These are phyloP conservation scores for Sicyos baderoa DNA, from an alignment of 306 rosid species.

Conservation along the genomic window DNA sequence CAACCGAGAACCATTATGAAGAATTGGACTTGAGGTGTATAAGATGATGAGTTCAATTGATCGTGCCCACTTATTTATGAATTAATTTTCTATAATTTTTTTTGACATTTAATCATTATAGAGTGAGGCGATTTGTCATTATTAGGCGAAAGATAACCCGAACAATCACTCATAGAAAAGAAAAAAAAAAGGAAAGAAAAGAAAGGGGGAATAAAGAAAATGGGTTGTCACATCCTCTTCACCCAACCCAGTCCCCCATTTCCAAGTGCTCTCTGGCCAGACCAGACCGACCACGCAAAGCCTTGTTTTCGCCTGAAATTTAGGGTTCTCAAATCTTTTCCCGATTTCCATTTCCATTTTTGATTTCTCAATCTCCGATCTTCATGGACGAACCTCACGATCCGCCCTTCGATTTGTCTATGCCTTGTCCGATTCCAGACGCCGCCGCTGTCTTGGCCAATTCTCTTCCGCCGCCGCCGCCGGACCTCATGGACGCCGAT, in stretches of 20 bases:
- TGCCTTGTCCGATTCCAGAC: background rate
- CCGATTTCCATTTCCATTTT: background rate
- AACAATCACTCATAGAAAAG: too few relatives aligned
- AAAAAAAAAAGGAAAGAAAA: too few relatives aligned
- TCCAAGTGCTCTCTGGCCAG: constrained; percentile 37
- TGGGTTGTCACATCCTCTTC: constrained; percentile 37
- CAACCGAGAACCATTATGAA: too few relatives aligned
- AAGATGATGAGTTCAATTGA: too few relatives aligned
- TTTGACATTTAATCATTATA: too few relatives aligned
- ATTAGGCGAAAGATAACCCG: too few relatives aligned
- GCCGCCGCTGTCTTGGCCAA: background rate
- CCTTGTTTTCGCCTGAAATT: constrained; percentile 21
- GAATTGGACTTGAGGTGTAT: too few relatives aligned
- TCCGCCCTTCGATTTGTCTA: background rate
- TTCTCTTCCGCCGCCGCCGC: background rate
- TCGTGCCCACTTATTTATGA: too few relatives aligned
- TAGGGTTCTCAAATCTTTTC: constrained; percentile 38
- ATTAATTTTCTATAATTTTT: too few relatives aligned
- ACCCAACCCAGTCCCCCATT: constrained; percentile 32
- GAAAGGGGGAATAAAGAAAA: constrained; percentile 12
- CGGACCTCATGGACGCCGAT: background rate
- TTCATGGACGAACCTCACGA: constrained; percentile 7
- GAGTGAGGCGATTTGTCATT: too few relatives aligned
- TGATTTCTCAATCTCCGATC: too few relatives aligned
- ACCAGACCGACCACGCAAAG: constrained; percentile 27